Percentiles rank a stretch among this genome's conserved stretches.
Evolutionary conservation across 768 basidiomycete species (phyloP).

Genomic region (Boletus tylopilopsis): DNA sequence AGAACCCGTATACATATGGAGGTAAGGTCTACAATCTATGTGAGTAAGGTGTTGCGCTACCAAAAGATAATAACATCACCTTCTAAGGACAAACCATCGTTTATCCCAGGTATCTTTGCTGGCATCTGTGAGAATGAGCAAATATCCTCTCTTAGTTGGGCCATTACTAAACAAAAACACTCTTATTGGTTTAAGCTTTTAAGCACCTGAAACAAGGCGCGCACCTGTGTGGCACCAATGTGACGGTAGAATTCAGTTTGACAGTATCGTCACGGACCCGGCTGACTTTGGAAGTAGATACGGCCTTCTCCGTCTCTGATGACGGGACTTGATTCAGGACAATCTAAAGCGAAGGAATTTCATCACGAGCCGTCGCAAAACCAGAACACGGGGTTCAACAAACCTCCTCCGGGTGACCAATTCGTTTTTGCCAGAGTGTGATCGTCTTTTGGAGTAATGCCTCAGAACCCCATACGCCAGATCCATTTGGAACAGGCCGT

Average conservation of each 20-base stretch:
- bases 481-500: slow-evolving; percentile 47
- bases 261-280: slow-evolving; percentile 46
- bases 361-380: slow-evolving; percentile 10
- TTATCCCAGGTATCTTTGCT: slow-evolving; percentile 77
- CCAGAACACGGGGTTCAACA: slow-evolving; percentile 19
- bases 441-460: slow-evolving; percentile 63
- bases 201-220: slow-evolving; percentile 10
- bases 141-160: slow-evolving; percentile 79
- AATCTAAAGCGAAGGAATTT: slow-evolving; percentile 52
- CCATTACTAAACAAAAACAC: slow-evolving; percentile 51
- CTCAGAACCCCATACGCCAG: slow-evolving; percentile 61
- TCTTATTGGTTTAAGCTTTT: slow-evolving; percentile 1
- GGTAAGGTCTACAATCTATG: slow-evolving; percentile 66
- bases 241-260: slow-evolving; percentile 71
- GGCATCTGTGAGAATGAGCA: slow-evolving; percentile 79
- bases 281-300: slow-evolving; percentile 19
- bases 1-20: slow-evolving; percentile 81
- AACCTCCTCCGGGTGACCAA: slow-evolving; percentile 76
- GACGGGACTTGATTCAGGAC: slow-evolving; percentile 67
- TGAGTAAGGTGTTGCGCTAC: neutral
- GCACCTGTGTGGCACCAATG: slow-evolving; percentile 69
- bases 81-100: slow-evolving; percentile 82
- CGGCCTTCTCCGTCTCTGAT: slow-evolving; percentile 43
- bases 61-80: slow-evolving; percentile 42
- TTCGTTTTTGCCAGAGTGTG: slow-evolving; percentile 78